Evolutionary conservation across 306 rosid species (phyloP), one percentile per base, ranked within the genome.

Genomic region (Morella rubra): DNA sequence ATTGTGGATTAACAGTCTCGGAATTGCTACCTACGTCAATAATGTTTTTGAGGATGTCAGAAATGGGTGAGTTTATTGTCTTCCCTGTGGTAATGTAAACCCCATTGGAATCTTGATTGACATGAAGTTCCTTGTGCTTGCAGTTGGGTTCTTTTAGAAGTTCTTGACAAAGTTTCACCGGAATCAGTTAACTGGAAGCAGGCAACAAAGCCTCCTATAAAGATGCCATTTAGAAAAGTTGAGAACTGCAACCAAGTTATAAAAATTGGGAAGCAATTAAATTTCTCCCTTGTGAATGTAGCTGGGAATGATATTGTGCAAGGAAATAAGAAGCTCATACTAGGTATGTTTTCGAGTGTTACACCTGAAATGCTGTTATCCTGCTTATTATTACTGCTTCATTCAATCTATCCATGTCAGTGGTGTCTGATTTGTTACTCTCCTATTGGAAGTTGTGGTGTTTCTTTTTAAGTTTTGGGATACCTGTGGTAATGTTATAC

Each of bases 181-280:
- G 96, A 90, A 85, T 88, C 97, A 58, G 99, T 96, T 79, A 88
- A 88, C 83, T 96, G 99, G 99, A 96, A 96, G 84, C 89, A 80
- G 86, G 98, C 99, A 10, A 76, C 99, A 71, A 96, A 96, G 87
- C 99, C 99, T 81, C 99, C 99, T 60, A 91, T 96, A 82, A 86
- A 91, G 93, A 92, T 96, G 98, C 99, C 99, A 37, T 96, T 96
- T 77, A 91, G 98, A 79, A 96, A 96, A 85, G 96, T 96, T 56
- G 99, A 96, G 96, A 96, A 96, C 75, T 91, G 97, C 89, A 96
- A 96, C 83, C 99, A 96, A 89, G 96, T 96, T 79, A 81, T 96
- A 80, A 69, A 82, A 85, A 85, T 96, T 69, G 99, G 99, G 77
- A 92, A 88, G 87, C 84, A 89, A 50, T 80, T 96, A 73, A 96